Percentiles rank a stretch among this genome's conserved stretches.
These are phyloP conservation scores for Phaeosphaeriaceae sp. DNA, from an alignment of 2,329 filamentous ascomycete species.

Conservation along the genomic window DNA sequence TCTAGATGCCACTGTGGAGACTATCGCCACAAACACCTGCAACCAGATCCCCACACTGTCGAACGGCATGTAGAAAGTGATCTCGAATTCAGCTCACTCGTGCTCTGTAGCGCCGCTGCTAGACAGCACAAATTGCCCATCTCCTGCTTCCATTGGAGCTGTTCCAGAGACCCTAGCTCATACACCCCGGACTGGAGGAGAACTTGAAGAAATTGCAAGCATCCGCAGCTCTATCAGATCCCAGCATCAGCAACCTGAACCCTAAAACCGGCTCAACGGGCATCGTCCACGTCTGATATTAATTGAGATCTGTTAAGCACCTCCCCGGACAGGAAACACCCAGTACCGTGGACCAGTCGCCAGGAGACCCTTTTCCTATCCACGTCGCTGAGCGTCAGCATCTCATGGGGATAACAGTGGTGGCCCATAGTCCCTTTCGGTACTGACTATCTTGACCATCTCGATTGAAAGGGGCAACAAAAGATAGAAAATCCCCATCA, in stretches of 20 bases:
- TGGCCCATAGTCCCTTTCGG: not conserved
- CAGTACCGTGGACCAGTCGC: not conserved
- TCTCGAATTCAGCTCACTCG: not conserved
- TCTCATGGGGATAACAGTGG: not conserved
- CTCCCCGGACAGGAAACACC: not conserved
- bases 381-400: not conserved
- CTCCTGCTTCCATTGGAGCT: slow-evolving; percentile 11
- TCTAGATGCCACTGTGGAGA: slow-evolving; percentile 9
- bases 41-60: slow-evolving; percentile 2
- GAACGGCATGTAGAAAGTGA: not conserved
- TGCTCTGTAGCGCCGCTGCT: not conserved
- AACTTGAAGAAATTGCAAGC: slow-evolving; percentile 9
- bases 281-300: slow-evolving; percentile 5
- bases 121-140: slow-evolving; percentile 7
- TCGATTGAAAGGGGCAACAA: not conserved
- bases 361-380: not conserved
- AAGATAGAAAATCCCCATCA: not conserved
- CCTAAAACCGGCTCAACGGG: slow-evolving; percentile 12
- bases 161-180: slow-evolving; percentile 10
- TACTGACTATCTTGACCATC: not conserved
- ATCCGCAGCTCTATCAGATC: slow-evolving; percentile 23
- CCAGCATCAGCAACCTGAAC: slow-evolving; percentile 29
- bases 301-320: slow-evolving; percentile 10
- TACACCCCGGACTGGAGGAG: not conserved
- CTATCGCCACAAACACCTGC: slow-evolving; percentile 16